Conservation (phyloP, 805 yeast genomes). For the Cyberlindnera mississippiensis region DNA sequence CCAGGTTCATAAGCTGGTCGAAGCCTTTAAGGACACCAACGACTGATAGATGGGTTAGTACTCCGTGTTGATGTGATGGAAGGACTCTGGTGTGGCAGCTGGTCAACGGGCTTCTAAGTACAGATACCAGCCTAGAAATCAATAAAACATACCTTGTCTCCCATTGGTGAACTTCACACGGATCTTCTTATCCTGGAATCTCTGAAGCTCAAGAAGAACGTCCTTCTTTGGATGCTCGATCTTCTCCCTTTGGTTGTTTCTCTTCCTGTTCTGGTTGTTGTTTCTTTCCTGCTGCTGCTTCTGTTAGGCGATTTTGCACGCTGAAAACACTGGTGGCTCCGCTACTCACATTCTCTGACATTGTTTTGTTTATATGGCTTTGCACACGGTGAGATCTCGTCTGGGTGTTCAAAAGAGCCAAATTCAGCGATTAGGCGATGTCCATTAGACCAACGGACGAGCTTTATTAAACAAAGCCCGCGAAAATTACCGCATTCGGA, state of each 20-base stretch:
- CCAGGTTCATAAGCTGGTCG: constrained; percentile 78
- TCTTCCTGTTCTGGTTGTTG: constrained; percentile 12
- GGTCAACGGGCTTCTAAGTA: no score
- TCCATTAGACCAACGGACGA: no score
- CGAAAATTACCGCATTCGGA: constrained; percentile 6
- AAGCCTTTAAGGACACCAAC: constrained; percentile 82
- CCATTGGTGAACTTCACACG: constrained; percentile 84
- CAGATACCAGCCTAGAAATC: no score
- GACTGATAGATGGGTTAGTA: constrained; percentile 16
- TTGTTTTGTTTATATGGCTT: no score
- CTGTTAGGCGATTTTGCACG: no score
- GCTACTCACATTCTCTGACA: constrained; percentile 1
- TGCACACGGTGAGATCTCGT: no score
- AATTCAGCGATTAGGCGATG: no score
- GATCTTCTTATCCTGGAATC: constrained; percentile 67
- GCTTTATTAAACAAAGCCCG: neutral
- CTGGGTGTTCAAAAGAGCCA: no score
- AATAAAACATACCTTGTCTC: constrained; percentile 44
- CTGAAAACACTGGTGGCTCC: no score
- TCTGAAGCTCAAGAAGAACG: constrained; percentile 77
- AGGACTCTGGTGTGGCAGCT: no score
- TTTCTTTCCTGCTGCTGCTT: constrained; percentile 13
- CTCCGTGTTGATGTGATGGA: no score
- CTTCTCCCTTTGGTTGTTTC: constrained; percentile 34
- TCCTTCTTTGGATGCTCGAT: constrained; percentile 79